Evolutionary conservation across 805 yeast species (phyloP).

Genomic region (Hanseniaspora opuntiae): DNA sequence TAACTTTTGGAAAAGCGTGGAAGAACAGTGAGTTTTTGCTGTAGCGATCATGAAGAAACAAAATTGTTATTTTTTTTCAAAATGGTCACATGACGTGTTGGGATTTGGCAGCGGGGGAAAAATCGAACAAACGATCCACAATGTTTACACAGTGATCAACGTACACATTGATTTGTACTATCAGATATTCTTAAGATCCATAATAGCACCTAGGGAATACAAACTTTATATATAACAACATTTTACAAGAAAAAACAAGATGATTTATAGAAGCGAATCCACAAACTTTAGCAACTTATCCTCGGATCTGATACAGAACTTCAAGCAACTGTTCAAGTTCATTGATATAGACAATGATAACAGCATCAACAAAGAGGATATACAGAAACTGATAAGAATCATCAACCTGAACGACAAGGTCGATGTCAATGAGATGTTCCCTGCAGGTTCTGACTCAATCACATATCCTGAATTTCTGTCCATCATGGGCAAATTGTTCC

Average conservation of each 20-base stretch:
- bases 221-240: background rate
- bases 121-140: too few species aligned
- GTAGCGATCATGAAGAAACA: too few species aligned
- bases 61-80: too few species aligned
- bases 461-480: slow-evolving; percentile 56
- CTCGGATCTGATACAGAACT: slow-evolving; percentile 48
- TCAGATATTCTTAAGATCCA: too few species aligned
- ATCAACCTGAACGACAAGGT: slow-evolving; percentile 36
- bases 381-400: slow-evolving; percentile 39
- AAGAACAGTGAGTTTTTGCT: too few species aligned
- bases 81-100: too few species aligned
- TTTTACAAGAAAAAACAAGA: background rate
- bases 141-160: too few species aligned
- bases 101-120: too few species aligned
- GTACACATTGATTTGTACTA: too few species aligned
- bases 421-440: slow-evolving; percentile 14
- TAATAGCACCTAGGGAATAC: too few species aligned
- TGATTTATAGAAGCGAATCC: slow-evolving; percentile 22
- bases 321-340: slow-evolving; percentile 62
- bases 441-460: slow-evolving; percentile 26
- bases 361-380: slow-evolving; percentile 39
- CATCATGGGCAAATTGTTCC: slow-evolving; percentile 43
- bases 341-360: slow-evolving; percentile 78
- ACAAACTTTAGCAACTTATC: slow-evolving; percentile 34
- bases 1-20: too few species aligned